Evolutionary conservation across 495 filamentous ascomycete species (phyloP), one percentile per base, ranked within the genome.

Genomic region (Trichoderma reesei): DNA sequence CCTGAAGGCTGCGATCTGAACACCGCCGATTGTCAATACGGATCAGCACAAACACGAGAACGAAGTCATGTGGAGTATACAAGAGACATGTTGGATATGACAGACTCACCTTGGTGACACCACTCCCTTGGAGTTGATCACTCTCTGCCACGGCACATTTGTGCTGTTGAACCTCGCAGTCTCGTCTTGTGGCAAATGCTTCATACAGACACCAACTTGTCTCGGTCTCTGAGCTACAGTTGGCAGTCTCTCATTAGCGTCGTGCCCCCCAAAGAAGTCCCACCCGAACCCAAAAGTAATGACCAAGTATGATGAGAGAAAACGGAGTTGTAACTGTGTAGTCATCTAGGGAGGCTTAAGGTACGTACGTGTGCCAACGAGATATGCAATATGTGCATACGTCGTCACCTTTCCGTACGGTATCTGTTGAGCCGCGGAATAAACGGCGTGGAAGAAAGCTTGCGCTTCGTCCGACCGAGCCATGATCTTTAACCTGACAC

Each of bases 81-180:
- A 26, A 26, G 26, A 26, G 26, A 26, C 26, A 26, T 26, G 26
- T 26, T 1, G 26, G 26, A 26, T 26, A 26, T 26, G 26, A 26
- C 26, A 38, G 41, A 65, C 70, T 33, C 68, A 95, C 90, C 92
- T 83, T 39, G 87, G 88, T 38, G 91, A 93, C 67, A 98, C 92
- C 64, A 85, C 79, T 18, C 92, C 92, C 73, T 90, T 92, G 3
- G 88, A 73, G 70, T 92, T 95, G 66, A 97, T 88, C 11, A 98
- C 91, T 59, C 93, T 80, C 77, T 97, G 93, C 93, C 93, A 98
- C 4, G 92, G 93, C 11, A 96, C 92, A 68, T 90, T 96, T 18
- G 74, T 79, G 64, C 80, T 76, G 69, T 96, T 83, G 74, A 86
- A 95, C 64, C 68, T 74, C 62, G 66, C 66, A 41, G 69, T 73